Evolutionary conservation across 2,329 filamentous ascomycete genomes (phyloP), one percentile per base, ranked within the genome.

Genomic region (Aspergillus arachidicola): DNA sequence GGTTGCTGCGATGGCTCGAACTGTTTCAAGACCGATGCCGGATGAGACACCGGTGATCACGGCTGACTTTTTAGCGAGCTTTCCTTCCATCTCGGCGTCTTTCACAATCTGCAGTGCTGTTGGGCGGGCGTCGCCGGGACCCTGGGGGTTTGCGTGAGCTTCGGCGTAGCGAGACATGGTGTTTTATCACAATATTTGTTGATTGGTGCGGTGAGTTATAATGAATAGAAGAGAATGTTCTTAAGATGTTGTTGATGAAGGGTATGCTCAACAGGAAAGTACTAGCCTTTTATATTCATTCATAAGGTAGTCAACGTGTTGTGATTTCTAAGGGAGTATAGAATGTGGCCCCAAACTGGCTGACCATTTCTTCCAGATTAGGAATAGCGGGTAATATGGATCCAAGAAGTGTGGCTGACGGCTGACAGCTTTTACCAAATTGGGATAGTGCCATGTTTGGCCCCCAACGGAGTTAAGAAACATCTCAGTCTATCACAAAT

Each of bases 11-110:
- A 85, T 73, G 1, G 82, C 82, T n/a, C 76, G 73, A 1, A 75
- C 80, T 7, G 80, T 82, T 63, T 83, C 78, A 23, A 79, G 64
- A 9, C 82, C 82, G 26, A 83, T 70, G 4, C 81, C 82, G 11
- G 78, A 73, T 14, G 67, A 69, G 12, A 51, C 53, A 2, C 67
- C 67, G 28, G 67, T 69, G 45, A 67, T 64, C 1, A 69, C 28
- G 28, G 59, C 43, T 5, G 41, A 30, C 23, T 64, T 64, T 12
- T 65, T 68, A 3, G 32, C 30, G 4, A 69, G 65, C 11, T 64
- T 62, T n/a, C 61, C 63, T 19, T 61, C 62, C 9, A 72, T 63
- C 16, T 65, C 45, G 50, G 73, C 65, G 54, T 73, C 72, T 19
- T 61, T 34, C 46, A 69, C 65, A 30, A 63, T 66, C 86, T 23